phyloP scores from a whole-genome alignment of 495 filamentous ascomycete species.

The Aspergillus panamensis region DNA sequence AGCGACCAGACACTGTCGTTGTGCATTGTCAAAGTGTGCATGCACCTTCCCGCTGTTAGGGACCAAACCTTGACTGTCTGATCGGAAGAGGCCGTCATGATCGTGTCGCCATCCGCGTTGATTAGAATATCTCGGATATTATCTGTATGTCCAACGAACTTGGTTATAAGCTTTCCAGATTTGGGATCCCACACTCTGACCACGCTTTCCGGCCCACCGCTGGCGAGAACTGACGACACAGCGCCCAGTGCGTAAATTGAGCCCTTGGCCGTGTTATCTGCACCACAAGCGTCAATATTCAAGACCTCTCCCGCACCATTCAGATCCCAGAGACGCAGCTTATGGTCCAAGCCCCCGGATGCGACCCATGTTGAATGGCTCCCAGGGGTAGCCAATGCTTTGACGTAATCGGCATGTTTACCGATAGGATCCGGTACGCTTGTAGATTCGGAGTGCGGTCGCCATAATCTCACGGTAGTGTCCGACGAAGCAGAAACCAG shows the following conservation, averaged over 20 bases:
- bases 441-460: constrained; percentile 69
- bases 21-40: constrained; percentile 98
- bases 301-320: constrained; percentile 79
- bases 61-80: constrained; percentile 98
- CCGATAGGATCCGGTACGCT: constrained; percentile 77
- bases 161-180: constrained; percentile 86
- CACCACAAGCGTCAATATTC: constrained; percentile 77
- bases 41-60: constrained; percentile 86
- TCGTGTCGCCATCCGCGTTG: constrained; percentile 79
- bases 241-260: constrained; percentile 89
- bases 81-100: constrained; percentile 93
- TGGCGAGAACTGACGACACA: constrained; percentile 73
- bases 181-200: constrained; percentile 91
- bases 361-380: constrained; percentile 80
- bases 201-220: constrained; percentile 89
- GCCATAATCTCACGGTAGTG: constrained; percentile 91
- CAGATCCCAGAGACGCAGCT: constrained; percentile 90
- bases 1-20: constrained; percentile 97
- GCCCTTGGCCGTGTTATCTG: constrained; percentile 79
- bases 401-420: constrained; percentile 93
- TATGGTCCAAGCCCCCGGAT: constrained; percentile 91
- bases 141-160: constrained; percentile 97
- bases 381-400: constrained; percentile 79
- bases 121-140: constrained; percentile 89
- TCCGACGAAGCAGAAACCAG: constrained; percentile 94